These are phyloP conservation scores for Physocladia obscura DNA, from an alignment of 192 early-diverging fungal species.

Conservation along the genomic window DNA sequence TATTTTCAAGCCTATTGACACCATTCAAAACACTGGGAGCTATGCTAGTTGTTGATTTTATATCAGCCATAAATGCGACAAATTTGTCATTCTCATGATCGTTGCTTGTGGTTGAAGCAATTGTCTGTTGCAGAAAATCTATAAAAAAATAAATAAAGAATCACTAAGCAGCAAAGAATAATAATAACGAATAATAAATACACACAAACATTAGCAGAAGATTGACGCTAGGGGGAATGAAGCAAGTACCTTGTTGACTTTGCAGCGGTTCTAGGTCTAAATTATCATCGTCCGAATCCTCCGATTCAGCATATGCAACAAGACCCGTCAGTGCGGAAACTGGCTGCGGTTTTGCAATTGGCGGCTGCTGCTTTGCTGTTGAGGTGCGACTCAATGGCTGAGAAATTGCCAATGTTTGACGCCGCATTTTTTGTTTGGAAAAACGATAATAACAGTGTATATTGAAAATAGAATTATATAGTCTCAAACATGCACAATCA, in stretches of 20 bases:
- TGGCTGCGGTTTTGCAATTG: background rate
- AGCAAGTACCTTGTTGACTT: background rate
- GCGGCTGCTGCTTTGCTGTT: too few relatives aligned
- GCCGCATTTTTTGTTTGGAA: background rate
- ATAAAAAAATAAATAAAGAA: background rate
- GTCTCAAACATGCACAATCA: conserved; percentile 28
- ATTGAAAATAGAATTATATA: background rate
- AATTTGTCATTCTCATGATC: conserved; percentile 1
- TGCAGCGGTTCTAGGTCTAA: background rate
- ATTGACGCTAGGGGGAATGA: background rate
- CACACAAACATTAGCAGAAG: background rate
- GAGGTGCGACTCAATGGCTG: background rate
- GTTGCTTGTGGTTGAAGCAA: background rate
- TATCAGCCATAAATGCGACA: conserved; percentile 23
- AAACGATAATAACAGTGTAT: background rate
- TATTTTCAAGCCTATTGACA: background rate
- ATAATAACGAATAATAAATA: background rate
- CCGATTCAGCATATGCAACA: background rate
- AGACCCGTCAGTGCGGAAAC: background rate
- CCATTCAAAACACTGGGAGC: background rate
- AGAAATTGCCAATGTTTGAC: background rate
- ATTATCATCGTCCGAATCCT: background rate
- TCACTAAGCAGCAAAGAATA: background rate
- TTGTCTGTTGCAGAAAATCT: background rate
- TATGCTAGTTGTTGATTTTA: background rate